Base-by-base conservation (phyloP, 83 land plant species). In the Diphasiastrum complanatum region DNA sequence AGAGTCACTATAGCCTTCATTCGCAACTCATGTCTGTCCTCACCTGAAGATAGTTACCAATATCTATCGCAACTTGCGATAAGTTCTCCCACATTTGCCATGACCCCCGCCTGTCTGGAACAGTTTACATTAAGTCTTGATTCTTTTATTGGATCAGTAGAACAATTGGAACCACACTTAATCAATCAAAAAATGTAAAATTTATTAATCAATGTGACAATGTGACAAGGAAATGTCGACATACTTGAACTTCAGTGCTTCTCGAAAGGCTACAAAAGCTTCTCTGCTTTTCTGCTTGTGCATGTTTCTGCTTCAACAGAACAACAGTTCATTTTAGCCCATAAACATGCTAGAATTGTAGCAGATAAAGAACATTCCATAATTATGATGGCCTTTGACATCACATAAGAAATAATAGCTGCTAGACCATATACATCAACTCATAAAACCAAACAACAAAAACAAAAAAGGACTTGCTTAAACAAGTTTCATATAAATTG, bases 61-160 rank as follows among this genome's bases (percentile, higher is more conserved):
- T 57, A 61, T 89, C 89, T 29, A 77, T 40, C 29, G 96, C 71
- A 29, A 93, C 96, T 40, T 83, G 79, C 35, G 93, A 69, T 66
- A 71, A 89, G 57, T 86, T 93, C 67, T 93, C 92, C 99, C 99
- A 93, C 75, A 93, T 73, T 45, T 93, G 86, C 99, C 99, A 93
- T 66, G 83, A 90, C 48, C 78, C 71, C 36, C 99, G 85, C 78
- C 95, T 88, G 81, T 51, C 22, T 70, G 48, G 40, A 55, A 24
- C 61, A 68, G 24, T 25, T 23, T 8, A 12, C 20, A 22, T 16
- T 49, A 49, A 5, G 5, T 12, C 22, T 14, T 40, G 12, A 8
- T 40, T 40, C 43, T 14, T 40, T 14, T 40, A 8, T 40, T 8
- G 8, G 43, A 14, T 40, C 43, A 8, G 43, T 40, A 8, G 8